These are phyloP conservation scores for Phlegmacium glaucopus DNA, from an alignment of 768 basidiomycete genomes.

Conservation along the genomic window DNA sequence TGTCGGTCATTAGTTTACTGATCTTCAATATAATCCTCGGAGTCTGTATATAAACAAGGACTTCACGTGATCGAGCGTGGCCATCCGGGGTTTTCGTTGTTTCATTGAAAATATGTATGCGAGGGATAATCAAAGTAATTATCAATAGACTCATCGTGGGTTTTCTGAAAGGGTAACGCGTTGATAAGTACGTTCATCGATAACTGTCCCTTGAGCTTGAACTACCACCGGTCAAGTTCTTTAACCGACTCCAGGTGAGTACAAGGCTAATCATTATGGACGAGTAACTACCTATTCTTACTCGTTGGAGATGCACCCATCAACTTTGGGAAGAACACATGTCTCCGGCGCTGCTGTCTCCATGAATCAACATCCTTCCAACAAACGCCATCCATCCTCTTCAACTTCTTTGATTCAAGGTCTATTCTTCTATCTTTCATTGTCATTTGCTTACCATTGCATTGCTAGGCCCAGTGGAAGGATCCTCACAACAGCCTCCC, in stretches of 20 bases:
- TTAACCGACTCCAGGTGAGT: slow-evolving; percentile 30
- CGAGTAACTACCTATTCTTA: slow-evolving; percentile 8
- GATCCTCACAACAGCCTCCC: slow-evolving; percentile 2
- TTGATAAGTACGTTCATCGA: too few relatives aligned
- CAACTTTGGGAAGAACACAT: slow-evolving; percentile 25
- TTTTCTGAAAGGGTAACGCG: too few relatives aligned
- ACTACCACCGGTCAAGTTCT: slow-evolving; percentile 24
- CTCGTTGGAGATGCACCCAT: slow-evolving; percentile 26
- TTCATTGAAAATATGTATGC: too few relatives aligned
- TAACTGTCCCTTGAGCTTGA: too few relatives aligned
- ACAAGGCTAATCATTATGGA: slow-evolving; percentile 10
- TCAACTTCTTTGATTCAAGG: slow-evolving; percentile 19
- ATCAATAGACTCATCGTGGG: too few relatives aligned
- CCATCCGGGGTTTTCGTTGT: too few relatives aligned
- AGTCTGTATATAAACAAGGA: too few relatives aligned
- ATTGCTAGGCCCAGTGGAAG: slow-evolving; percentile 7
- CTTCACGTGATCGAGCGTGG: too few relatives aligned
- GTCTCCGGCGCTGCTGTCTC: slow-evolving; percentile 27
- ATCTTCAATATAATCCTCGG: too few relatives aligned
- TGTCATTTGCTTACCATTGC: slow-evolving; percentile 9
- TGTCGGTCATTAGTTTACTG: too few relatives aligned
- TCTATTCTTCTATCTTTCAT: slow-evolving; percentile 12
- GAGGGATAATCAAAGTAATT: too few relatives aligned
- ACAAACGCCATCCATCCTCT: slow-evolving; percentile 20
- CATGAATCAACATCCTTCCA: slow-evolving; percentile 18